Conservation (phyloP, 2,329 filamentous ascomycete genomes). For the Ascocoryne sarcoides region DNA sequence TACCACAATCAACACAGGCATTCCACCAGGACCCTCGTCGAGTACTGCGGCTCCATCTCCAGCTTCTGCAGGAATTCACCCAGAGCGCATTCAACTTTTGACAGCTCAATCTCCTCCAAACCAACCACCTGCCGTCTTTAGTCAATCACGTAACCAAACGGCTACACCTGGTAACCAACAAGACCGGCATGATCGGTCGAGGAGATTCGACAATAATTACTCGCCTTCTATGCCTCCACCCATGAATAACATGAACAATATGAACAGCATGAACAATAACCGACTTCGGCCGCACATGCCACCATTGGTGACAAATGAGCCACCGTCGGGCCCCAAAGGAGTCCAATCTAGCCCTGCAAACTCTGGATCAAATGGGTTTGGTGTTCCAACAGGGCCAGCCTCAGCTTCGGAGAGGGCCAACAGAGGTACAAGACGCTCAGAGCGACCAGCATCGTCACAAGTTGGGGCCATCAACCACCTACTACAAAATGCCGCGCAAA, state of each 20-base stretch:
- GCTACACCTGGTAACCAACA: conserved; percentile 26
- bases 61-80: conserved; percentile 35
- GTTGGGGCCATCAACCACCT: conserved; percentile 52
- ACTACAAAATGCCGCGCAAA: conserved; percentile 42
- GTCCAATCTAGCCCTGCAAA: conserved; percentile 22
- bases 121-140: conserved; percentile 22
- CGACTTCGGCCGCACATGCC: conserved; percentile 28
- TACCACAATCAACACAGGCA: conserved; percentile 14
- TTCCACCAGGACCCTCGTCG: conserved; percentile 9
- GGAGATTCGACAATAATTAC: conserved; percentile 19
- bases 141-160: too few species aligned
- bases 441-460: too few species aligned
- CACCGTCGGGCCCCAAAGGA: conserved; percentile 27
- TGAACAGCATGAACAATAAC: conserved; percentile 27
- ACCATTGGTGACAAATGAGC: conserved; percentile 19
- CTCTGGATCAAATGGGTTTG: conserved; percentile 19
- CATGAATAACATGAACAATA: not conserved
- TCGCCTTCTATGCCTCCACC: conserved; percentile 16
- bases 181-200: conserved; percentile 27
- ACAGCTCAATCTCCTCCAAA: conserved; percentile 26
- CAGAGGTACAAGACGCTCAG: conserved; percentile 31
- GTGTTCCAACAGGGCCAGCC: conserved; percentile 27
- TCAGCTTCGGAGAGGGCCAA: conserved; percentile 25
- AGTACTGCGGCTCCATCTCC: conserved; percentile 21
- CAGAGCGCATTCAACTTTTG: conserved; percentile 43